Conservation (phyloP, 1,284 basidiomycete genomes). For the Rhodotorula sp. region DNA sequence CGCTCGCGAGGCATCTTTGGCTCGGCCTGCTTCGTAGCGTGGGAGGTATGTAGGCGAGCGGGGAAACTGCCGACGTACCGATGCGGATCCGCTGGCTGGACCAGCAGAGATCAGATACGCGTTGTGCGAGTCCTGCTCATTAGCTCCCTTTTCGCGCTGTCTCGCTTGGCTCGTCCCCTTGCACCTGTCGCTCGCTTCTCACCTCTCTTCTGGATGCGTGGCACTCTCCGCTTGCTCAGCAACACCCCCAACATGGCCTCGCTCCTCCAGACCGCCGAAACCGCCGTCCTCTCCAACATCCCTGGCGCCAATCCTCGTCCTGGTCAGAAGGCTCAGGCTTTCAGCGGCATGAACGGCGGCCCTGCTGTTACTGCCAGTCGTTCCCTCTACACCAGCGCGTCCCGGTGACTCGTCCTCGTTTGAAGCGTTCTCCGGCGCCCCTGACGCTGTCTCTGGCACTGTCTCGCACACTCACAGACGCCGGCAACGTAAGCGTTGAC, state of each 20-base stretch:
- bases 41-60: no score
- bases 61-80: neutral
- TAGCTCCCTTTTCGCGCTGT: no score
- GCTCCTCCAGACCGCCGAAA: conserved; percentile 5
- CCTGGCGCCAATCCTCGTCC: conserved; percentile 48
- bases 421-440: neutral
- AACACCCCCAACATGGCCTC: neutral
- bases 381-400: conserved; percentile 43
- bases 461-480: conserved; percentile 10
- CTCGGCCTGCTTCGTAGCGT: no score
- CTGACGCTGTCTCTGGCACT: conserved; percentile 44
- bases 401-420: neutral
- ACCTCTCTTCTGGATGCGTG: neutral
- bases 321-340: conserved; percentile 45
- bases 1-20: no score
- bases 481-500: conserved; percentile 47
- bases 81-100: no score
- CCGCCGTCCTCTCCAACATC: conserved; percentile 42
- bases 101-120: no score
- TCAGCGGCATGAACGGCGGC: conserved; percentile 48
- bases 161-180: no score
- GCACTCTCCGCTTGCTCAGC: neutral
- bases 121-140: no score
- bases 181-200: neutral
- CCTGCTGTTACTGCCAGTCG: conserved; percentile 47